A percentile compares a stretch with the other conserved stretches of the same genome.
phyloP scores from a whole-genome alignment of 441 rosid species.

The Kokia cookei region DNA sequence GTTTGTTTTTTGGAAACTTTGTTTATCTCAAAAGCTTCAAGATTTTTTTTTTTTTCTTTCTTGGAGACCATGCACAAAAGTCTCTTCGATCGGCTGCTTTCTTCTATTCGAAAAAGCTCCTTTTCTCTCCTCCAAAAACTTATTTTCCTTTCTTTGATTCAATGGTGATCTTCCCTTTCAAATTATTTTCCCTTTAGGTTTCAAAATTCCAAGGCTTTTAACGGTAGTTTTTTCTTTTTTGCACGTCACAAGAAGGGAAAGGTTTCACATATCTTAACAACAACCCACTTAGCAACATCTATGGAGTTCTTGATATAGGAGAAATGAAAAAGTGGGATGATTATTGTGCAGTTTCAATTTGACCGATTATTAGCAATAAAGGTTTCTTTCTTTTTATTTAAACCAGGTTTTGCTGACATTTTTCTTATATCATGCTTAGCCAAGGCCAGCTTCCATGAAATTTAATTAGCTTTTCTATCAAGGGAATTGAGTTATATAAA shows the following conservation, averaged over 20 bases:
- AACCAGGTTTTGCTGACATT: background rate
- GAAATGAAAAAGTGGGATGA: background rate
- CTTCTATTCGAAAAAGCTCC: conserved; percentile 29
- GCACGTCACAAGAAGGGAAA: conserved; percentile 8
- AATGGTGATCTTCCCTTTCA: conserved; percentile 7
- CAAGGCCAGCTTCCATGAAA: background rate
- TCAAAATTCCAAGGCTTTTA: background rate
- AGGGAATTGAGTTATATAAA: background rate
- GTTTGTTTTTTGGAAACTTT: conserved; percentile 16
- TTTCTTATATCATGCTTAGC: background rate
- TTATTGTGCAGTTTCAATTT: conserved; percentile 3
- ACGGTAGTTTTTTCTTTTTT: background rate
- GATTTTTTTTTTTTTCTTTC: conserved; percentile 21
- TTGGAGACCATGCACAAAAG: conserved; percentile 83
- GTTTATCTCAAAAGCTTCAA: conserved; percentile 51
- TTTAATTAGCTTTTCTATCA: background rate
- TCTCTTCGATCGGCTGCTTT: conserved; percentile 23
- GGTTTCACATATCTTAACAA: conserved; percentile 2
- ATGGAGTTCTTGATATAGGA: conserved; percentile 15
- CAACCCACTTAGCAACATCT: conserved; percentile 24
- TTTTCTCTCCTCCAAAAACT: conserved; percentile 1
- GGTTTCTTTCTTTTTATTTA: background rate
- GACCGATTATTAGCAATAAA: background rate
- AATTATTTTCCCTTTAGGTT: background rate
- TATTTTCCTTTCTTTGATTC: conserved; percentile 13